Percentiles rank a stretch among this genome's conserved stretches.
These are phyloP conservation scores for Salix caprea DNA, from an alignment of 345 rosid species.

Conservation along the genomic window DNA sequence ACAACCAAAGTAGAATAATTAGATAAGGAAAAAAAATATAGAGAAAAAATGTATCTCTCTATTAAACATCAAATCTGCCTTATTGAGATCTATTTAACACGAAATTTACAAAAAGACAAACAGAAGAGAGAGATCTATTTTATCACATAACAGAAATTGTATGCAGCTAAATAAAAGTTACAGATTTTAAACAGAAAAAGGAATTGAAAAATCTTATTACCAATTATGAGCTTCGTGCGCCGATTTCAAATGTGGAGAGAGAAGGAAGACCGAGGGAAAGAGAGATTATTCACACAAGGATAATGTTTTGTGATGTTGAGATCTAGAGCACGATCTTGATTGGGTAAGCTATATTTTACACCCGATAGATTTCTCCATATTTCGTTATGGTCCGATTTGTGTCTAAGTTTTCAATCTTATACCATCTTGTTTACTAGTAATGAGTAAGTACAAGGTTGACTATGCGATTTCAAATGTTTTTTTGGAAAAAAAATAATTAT, in stretches of 20 bases:
- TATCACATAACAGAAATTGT: neutral
- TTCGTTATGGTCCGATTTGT: neutral
- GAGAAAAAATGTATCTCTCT: neutral
- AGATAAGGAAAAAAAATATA: neutral
- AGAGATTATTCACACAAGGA: neutral
- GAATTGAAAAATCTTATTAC: neutral
- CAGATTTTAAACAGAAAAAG: neutral
- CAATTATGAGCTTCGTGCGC: neutral
- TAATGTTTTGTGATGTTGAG: neutral
- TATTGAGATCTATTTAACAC: neutral
- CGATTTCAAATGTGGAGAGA: neutral
- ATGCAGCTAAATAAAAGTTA: neutral
- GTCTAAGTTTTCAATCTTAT: neutral
- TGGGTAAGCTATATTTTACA: neutral
- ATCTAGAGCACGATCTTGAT: neutral
- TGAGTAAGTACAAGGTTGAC: no score
- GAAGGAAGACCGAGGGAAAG: neutral
- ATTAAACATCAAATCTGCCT: neutral
- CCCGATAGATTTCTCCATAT: neutral
- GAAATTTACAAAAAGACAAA: neutral
- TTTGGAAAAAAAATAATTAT: no score
- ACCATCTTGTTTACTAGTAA: neutral
- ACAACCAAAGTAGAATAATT: neutral
- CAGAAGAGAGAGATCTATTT: neutral
- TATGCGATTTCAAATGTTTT: accelerated